Evolutionary conservation across 192 early-diverging fungal species (phyloP).

Genomic region (Anaeromyces robustus): DNA sequence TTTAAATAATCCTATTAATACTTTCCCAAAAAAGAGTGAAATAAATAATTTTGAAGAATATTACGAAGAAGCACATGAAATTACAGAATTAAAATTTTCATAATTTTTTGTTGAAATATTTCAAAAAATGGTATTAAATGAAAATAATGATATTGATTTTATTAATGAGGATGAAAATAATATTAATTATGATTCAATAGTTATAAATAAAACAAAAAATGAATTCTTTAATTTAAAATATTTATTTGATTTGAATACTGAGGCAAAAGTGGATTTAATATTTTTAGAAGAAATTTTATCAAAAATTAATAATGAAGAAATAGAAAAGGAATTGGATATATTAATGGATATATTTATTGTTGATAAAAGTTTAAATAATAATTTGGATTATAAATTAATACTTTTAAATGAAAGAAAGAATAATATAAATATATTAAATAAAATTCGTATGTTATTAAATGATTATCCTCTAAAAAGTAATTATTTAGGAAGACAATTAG

Average conservation of each 20-base stretch:
- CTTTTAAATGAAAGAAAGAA: not conserved
- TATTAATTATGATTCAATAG: not conserved
- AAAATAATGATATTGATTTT: not conserved
- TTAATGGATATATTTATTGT: not conserved
- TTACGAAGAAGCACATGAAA: not conserved
- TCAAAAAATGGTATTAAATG: not conserved
- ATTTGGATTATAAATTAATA: not conserved
- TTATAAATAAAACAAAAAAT: not conserved
- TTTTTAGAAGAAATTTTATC: not conserved
- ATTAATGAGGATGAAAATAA: not conserved
- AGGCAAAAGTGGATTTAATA: not conserved
- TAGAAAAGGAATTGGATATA: not conserved
- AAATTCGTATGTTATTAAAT: not conserved
- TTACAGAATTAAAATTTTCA: not conserved
- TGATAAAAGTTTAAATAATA: not conserved
- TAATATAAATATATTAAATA: not conserved
- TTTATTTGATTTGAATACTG: not conserved
- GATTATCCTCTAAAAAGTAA: not conserved
- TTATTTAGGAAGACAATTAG: not conserved
- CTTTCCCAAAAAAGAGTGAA: not conserved
- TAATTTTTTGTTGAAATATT: not conserved
- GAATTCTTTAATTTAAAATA: not conserved
- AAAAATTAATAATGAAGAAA: not conserved
- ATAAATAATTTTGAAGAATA: not conserved
- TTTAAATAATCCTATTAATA: not conserved